phyloP scores from a whole-genome alignment of 129 eudicot genomes.

The Silybum marianum region DNA sequence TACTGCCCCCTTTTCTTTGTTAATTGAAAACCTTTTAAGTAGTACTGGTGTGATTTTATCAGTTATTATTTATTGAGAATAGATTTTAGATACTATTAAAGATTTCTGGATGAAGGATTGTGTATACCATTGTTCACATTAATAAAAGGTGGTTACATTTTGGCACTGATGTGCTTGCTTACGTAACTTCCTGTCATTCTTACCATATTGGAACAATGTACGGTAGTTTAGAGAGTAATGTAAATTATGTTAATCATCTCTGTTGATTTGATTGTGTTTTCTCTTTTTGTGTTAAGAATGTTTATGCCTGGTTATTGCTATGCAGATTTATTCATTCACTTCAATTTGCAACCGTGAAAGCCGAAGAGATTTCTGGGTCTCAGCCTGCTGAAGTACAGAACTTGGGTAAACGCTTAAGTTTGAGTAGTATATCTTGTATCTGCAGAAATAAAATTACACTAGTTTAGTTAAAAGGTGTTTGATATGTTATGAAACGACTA shows the following conservation, averaged over 20 bases:
- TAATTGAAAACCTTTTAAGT: not conserved
- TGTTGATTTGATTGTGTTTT: not conserved
- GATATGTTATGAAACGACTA: not conserved
- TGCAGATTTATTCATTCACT: slow-evolving; percentile 71
- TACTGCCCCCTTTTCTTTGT: not conserved
- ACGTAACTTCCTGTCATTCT: not conserved
- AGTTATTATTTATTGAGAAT: not conserved
- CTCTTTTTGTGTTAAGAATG: not conserved
- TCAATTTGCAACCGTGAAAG: slow-evolving; percentile 83
- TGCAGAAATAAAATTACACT: not conserved
- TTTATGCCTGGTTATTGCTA: not conserved
- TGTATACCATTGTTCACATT: not conserved
- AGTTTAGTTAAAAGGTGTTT: not conserved
- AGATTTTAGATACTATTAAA: not conserved
- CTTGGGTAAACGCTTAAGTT: slow-evolving; percentile 55
- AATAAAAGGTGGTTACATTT: not conserved
- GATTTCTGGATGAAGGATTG: not conserved
- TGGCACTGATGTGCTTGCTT: slow-evolving; percentile 1
- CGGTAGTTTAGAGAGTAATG: not conserved
- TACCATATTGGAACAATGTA: not conserved
- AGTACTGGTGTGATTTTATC: not conserved
- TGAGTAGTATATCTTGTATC: slow-evolving; percentile 12
- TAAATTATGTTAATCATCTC: not conserved
- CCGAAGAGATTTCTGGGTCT: slow-evolving; percentile 78
- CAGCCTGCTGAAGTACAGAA: slow-evolving; percentile 89